phyloP scores from a whole-genome alignment of 805 yeast genomes.

The Cephaloascus fragrans region DNA sequence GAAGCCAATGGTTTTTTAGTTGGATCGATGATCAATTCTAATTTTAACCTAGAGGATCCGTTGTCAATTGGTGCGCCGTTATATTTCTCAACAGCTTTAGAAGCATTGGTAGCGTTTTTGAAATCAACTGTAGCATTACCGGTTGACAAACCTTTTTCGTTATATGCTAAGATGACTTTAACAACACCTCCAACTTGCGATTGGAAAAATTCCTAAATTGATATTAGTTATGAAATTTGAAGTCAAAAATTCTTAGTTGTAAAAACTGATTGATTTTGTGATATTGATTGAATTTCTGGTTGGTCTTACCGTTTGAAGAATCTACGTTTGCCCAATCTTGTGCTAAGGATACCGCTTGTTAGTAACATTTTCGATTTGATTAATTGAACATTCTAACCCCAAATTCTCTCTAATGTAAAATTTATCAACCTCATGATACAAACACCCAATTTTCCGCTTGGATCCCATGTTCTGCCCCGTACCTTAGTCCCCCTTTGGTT shows the following conservation, averaged over 20 bases:
- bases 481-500: too few relatives aligned
- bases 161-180: conserved; percentile 64
- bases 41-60: conserved; percentile 66
- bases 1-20: conserved; percentile 62
- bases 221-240: conserved; percentile 7
- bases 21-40: conserved; percentile 83
- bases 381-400: too few relatives aligned
- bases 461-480: too few relatives aligned
- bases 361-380: too few relatives aligned
- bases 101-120: conserved; percentile 58
- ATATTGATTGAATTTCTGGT: not conserved
- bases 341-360: too few relatives aligned
- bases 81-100: conserved; percentile 70
- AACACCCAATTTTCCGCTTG: too few relatives aligned
- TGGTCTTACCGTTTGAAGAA: not conserved
- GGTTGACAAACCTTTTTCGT: conserved; percentile 80
- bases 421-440: too few relatives aligned
- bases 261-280: not conserved
- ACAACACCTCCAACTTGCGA: conserved; percentile 80
- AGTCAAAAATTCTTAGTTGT: not conserved
- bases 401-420: too few relatives aligned
- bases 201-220: conserved; percentile 74
- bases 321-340: too few relatives aligned
- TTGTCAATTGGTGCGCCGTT: conserved; percentile 92
- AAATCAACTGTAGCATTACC: conserved; percentile 89